Conservation (phyloP, 2,329 filamentous ascomycete genomes). For the Magnaporthiopsis rhizophila region DNA sequence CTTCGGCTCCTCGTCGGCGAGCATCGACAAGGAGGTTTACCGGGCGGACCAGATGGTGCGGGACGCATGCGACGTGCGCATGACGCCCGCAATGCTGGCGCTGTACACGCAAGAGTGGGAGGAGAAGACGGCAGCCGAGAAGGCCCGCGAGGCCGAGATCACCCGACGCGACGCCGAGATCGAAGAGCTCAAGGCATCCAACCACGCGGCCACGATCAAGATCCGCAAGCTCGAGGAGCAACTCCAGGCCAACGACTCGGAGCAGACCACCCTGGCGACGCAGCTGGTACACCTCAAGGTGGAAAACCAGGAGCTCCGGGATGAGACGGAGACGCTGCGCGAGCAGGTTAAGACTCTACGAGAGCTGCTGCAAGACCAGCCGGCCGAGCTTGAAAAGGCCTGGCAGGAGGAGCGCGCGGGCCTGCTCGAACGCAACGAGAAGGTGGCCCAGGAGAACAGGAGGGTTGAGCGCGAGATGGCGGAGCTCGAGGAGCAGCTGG, state of each 20-base stretch:
- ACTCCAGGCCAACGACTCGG: constrained; percentile 77
- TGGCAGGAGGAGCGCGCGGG: constrained; percentile 82
- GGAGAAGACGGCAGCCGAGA: constrained; percentile 75
- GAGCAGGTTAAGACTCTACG: constrained; percentile 80
- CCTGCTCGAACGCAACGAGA: constrained; percentile 84
- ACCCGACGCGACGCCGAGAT: constrained; percentile 78
- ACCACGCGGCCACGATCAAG: constrained; percentile 59
- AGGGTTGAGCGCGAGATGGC: constrained; percentile 80
- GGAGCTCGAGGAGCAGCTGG: constrained; percentile 87
- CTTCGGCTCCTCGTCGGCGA: constrained; percentile 86
- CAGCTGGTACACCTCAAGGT: constrained; percentile 90
- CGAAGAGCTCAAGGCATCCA: constrained; percentile 60
- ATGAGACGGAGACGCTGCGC: constrained; percentile 82
- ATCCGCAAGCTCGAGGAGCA: constrained; percentile 83
- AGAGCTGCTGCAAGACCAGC: constrained; percentile 81
- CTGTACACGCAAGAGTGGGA: constrained; percentile 84
- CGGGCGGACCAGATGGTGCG: constrained; percentile 87
- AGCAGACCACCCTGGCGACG: constrained; percentile 85
- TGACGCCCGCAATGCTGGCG: constrained; percentile 75
- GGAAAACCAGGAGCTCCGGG: constrained; percentile 80
- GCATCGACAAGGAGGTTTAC: constrained; percentile 90
- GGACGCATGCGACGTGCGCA: constrained; percentile 81
- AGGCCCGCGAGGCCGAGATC: constrained; percentile 70
- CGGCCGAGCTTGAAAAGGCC: constrained; percentile 74
- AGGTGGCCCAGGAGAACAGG: constrained; percentile 90